Evolutionary conservation across 1,139 yeast species (phyloP), one percentile per base, ranked within the genome.

Genomic region (Arxiozyma slooffiae): DNA sequence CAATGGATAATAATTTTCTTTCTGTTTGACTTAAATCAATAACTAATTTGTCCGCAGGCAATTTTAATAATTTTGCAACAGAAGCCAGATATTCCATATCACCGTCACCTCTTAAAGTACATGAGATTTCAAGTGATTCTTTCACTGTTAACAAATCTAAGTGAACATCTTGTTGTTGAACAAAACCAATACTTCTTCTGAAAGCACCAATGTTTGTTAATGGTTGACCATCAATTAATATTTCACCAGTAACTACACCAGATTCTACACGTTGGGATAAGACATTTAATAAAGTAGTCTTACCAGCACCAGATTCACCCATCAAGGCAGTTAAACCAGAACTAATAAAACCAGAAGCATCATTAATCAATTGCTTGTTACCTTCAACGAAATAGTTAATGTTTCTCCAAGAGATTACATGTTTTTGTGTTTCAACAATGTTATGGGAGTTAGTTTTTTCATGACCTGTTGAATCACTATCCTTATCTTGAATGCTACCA

Each of bases 241-340:
- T 72, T 53, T 75, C 79, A 57, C 82, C 82, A 43, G 80, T 75
- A 22, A 78, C 70, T 45, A 72, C 74, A 55, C 82, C 82, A 56
- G 69, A 66, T 44, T 72, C 73, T 47, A 73, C 67, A 62, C 82
- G 69, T 58, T 74, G 77, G 49, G 81, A 75, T 50, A 78, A 66
- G 49, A 73, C 74, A 56, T 78, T 76, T 56, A 79, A 69, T 51
- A 78, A 67, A 2, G 82, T 78, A 1, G 82, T 78, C 59, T 79
- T 79, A 62, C 83, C 83, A 42, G 82, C 82, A 61, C 82, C 82
- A 38, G 82, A 78, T 58, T 76, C 81, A 54, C 82, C 82, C 81
- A 78, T 78, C 49, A 78, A 62, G 5, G 78, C 78, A 46, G 79
- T 75, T 63, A 73, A 59, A 48, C 82, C 82, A 3, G 81, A 78